phyloP scores from a whole-genome alignment of 768 basidiomycete genomes.

The Naganishia vaughanmartiniae region DNA sequence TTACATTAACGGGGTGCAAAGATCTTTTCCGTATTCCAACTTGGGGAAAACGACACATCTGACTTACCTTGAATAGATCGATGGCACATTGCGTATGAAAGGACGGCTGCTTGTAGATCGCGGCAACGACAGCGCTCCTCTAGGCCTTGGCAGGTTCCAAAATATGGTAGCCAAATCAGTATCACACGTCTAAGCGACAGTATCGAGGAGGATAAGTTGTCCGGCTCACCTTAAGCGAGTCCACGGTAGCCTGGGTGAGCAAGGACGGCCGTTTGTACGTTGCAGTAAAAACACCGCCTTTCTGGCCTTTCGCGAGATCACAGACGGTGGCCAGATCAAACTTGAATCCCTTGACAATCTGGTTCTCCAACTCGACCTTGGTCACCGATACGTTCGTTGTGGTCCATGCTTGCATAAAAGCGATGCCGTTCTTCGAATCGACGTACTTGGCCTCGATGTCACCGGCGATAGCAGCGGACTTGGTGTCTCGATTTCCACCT shows the following conservation, averaged over 20 bases:
- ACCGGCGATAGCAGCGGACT: slow-evolving; percentile 70
- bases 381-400: slow-evolving; percentile 88
- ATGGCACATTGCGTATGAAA: too few relatives aligned
- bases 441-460: slow-evolving; percentile 94
- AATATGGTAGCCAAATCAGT: too few relatives aligned
- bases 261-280: slow-evolving; percentile 94
- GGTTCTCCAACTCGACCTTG: slow-evolving; percentile 91
- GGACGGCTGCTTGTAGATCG: too few relatives aligned
- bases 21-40: too few relatives aligned
- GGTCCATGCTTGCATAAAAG: slow-evolving; percentile 87
- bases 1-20: not conserved
- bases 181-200: too few relatives aligned
- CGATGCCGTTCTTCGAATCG: slow-evolving; percentile 86
- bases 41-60: too few relatives aligned
- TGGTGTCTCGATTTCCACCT: slow-evolving; percentile 73
- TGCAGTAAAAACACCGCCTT: slow-evolving; percentile 76
- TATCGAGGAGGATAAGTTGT: too few relatives aligned
- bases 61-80: too few relatives aligned
- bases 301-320: slow-evolving; percentile 77
- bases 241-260: slow-evolving; percentile 83
- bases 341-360: slow-evolving; percentile 92
- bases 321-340: slow-evolving; percentile 80
- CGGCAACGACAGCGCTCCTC: too few relatives aligned
- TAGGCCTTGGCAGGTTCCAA: too few relatives aligned
- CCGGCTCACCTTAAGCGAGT: slow-evolving; percentile 80